A percentile compares a stretch with the other conserved stretches of the same genome.
phyloP scores from a whole-genome alignment of 2,329 filamentous ascomycete species.

The Claviceps pazoutovae region DNA sequence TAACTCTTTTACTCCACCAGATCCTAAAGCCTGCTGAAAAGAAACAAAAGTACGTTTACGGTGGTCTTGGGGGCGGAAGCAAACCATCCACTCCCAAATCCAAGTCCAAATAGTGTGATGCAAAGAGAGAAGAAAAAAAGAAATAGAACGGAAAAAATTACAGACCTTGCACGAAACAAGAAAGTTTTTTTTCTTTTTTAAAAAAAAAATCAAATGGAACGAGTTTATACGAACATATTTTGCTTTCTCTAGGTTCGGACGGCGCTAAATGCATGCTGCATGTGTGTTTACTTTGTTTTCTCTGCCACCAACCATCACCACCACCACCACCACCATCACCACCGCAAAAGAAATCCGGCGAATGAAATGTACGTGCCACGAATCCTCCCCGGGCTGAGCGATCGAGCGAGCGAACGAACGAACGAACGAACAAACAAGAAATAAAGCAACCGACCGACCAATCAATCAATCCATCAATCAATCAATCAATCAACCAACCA shows the following conservation, averaged over 20 bases:
- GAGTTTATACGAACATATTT: constrained; percentile 43
- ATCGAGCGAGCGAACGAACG: too few species aligned
- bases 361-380: too few species aligned
- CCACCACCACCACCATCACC: too few species aligned
- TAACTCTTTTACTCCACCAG: constrained; percentile 29
- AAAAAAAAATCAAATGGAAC: constrained; percentile 7
- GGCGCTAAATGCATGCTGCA: constrained; percentile 52
- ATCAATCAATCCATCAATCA: too few species aligned
- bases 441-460: too few species aligned
- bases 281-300: background rate
- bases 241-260: constrained; percentile 85
- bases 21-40: constrained; percentile 99
- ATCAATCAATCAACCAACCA: too few species aligned
- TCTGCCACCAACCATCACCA: too few species aligned
- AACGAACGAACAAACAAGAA: too few species aligned
- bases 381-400: too few species aligned
- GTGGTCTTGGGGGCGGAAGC: constrained; percentile 47
- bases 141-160: background rate
- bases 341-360: too few species aligned
- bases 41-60: constrained; percentile 99
- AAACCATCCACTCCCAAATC: constrained; percentile 13
- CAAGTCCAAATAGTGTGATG: constrained; percentile 11
- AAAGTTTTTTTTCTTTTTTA: too few species aligned
- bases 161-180: too few species aligned
- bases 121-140: background rate